Conservation (phyloP, 2,329 filamentous ascomycete species). For the Plenodomus biglobosus region DNA sequence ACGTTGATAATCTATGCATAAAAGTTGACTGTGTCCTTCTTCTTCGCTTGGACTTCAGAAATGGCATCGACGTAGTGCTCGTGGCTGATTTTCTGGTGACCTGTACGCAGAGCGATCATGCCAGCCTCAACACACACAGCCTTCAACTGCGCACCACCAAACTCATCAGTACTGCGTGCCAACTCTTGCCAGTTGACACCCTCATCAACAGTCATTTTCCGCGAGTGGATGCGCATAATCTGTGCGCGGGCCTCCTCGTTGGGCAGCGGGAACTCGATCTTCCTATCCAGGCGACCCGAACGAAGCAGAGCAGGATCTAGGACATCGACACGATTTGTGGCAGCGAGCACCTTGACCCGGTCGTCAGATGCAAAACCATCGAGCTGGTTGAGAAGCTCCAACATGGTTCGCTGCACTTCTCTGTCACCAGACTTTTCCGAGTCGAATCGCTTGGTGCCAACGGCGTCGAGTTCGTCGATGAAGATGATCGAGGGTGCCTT, state of each 20-base stretch:
- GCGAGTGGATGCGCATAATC: conserved; percentile 94
- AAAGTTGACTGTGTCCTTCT: conserved; percentile 72
- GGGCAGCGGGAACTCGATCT: conserved; percentile 97
- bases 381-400: conserved; percentile 97
- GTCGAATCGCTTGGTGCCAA: conserved; percentile 99
- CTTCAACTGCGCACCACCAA: conserved; percentile 96
- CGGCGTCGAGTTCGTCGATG: conserved; percentile 96
- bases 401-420: conserved; percentile 97
- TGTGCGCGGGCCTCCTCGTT: conserved; percentile 97
- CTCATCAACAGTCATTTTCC: conserved; percentile 96
- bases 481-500: conserved; percentile 99
- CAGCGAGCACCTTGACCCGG: conserved; percentile 92
- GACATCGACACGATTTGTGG: conserved; percentile 92
- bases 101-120: conserved; percentile 95
- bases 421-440: conserved; percentile 97
- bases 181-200: conserved; percentile 94
- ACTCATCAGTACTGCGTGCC: conserved; percentile 96
- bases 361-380: conserved; percentile 98
- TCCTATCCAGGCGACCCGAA: conserved; percentile 89
- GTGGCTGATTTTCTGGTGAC: conserved; percentile 94
- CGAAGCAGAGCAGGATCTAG: conserved; percentile 88
- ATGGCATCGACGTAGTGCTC: conserved; percentile 99
- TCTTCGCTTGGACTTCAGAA: conserved; percentile 81
- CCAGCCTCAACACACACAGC: conserved; percentile 98
- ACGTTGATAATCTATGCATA: conserved; percentile 37